Percentiles rank a stretch among this genome's conserved stretches.
Conservation (phyloP, 441 rosid genomes). For the Adansonia rubrostipa region DNA sequence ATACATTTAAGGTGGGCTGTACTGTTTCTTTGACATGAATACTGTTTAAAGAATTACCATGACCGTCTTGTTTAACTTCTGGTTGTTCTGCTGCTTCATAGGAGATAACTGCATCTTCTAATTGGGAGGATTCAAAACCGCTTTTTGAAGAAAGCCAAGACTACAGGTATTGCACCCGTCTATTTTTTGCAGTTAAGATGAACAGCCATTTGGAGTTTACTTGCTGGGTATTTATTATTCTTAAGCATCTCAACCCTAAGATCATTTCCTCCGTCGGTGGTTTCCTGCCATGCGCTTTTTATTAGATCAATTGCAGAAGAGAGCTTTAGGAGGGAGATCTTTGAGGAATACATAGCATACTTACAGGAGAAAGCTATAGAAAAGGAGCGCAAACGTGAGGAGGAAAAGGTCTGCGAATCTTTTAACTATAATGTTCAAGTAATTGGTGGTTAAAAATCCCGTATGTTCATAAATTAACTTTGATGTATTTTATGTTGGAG, state of each 20-base stretch:
- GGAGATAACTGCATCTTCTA: slow-evolving; percentile 79
- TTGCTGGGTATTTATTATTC: slow-evolving; percentile 22
- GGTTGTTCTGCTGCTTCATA: slow-evolving; percentile 37
- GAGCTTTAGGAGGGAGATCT: slow-evolving; percentile 62
- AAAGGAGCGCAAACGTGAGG: slow-evolving; percentile 91
- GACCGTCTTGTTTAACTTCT: slow-evolving; percentile 18
- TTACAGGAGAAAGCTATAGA: slow-evolving; percentile 90
- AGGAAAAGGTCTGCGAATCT: slow-evolving; percentile 70
- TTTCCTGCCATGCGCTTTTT: slow-evolving; percentile 11
- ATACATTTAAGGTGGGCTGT: slow-evolving; percentile 63
- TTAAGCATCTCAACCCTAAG: background rate
- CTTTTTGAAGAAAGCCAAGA: slow-evolving; percentile 86
- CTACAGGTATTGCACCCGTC: slow-evolving; percentile 53
- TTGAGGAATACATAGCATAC: slow-evolving; percentile 75
- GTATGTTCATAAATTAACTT: background rate
- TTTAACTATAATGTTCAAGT: slow-evolving; percentile 3
- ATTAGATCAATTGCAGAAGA: slow-evolving; percentile 81
- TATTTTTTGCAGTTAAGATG: background rate
- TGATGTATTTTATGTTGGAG: too few relatives aligned
- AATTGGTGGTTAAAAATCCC: slow-evolving; percentile 17
- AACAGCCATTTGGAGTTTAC: background rate
- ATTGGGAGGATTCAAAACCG: slow-evolving; percentile 78
- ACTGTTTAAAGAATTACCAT: background rate
- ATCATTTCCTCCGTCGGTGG: slow-evolving; percentile 17
- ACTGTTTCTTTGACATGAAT: background rate